Evolutionary conservation across 1,284 basidiomycete genomes (phyloP), one percentile per base, ranked within the genome.

Genomic region (Microbotryum lychnidis-dioicae): DNA sequence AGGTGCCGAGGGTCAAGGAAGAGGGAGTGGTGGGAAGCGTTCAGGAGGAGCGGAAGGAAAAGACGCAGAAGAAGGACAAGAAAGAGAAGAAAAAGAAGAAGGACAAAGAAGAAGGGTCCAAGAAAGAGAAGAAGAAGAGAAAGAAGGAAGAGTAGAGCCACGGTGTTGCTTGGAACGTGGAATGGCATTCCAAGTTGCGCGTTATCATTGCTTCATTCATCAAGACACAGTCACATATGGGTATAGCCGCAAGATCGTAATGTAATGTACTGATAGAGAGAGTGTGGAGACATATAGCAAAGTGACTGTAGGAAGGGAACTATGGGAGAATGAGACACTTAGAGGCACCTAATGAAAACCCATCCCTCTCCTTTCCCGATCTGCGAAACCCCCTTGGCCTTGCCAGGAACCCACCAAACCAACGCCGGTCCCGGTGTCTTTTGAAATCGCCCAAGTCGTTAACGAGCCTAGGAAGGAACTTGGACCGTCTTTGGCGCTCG

Each of bases 131-230:
- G 42, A 60, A 54, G 33, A 60, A 60, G 37, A 49, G 37, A 5
- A 53, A 60, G 44, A 55, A 55, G 54, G 47, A 60, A 27, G 42
- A 50, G 50, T 51, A 58, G 20, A 7, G 3, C 12, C 18, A 23
- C 52, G 31, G 42, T 18, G 18, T 3, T 14, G 9, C 31, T 29
- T 29, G 51, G 51, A 16, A 25, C 33, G 31, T 5, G 6, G 14
- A 50, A 23, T 50, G 12, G 10, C 20, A 14, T 50, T 31, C 27
- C 27, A 23, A 50, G 18, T 31, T 31, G 31, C 31, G 48, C 48
- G 9, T 27, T 50, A 23, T 6, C 27, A 50, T 50, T 21, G 21
- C 21, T 23, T 50, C 4, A 2, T 6, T 27, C 21, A 18, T 31
- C 48, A 23, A 50, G 48, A 21, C 2, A 31, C 31, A 31, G 8